Conservation (phyloP, 495 filamentous ascomycete species). For the Annulohypoxylon maeteangense region DNA sequence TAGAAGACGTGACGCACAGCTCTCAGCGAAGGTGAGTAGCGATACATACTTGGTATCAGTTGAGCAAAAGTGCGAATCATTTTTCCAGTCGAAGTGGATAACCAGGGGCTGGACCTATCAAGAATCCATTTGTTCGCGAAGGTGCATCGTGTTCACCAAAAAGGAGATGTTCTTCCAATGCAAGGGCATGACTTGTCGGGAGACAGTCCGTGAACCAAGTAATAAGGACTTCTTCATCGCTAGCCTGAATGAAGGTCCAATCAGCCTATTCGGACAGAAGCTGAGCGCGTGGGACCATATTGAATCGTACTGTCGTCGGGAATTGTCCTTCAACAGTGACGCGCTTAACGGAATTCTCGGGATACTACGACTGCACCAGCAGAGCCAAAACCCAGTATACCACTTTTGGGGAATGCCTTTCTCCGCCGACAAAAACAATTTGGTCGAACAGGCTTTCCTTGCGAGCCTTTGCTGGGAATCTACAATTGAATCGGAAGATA, state of each 20-base stretch:
- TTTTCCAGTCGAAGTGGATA: neutral
- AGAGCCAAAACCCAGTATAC: neutral
- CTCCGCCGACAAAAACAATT: neutral
- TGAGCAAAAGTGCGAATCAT: neutral
- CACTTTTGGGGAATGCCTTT: neutral
- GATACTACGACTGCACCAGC: neutral
- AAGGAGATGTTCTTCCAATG: neutral
- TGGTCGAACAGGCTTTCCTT: neutral
- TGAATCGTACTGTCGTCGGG: neutral
- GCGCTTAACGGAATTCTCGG: neutral
- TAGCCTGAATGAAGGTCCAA: neutral
- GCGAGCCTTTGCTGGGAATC: neutral
- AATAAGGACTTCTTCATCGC: neutral
- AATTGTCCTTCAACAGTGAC: neutral
- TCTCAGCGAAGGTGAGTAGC: neutral
- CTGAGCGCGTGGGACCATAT: neutral
- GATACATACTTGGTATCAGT: neutral
- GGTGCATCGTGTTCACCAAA: neutral
- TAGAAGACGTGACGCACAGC: neutral
- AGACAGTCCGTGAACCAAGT: neutral
- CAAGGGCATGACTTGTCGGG: neutral
- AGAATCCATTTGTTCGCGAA: neutral
- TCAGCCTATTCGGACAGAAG: neutral
- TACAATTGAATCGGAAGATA: neutral
- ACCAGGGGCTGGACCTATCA: neutral